Conservation (phyloP, 2,329 filamentous ascomycete species). For the Neoscytalidium dimidiatum region DNA sequence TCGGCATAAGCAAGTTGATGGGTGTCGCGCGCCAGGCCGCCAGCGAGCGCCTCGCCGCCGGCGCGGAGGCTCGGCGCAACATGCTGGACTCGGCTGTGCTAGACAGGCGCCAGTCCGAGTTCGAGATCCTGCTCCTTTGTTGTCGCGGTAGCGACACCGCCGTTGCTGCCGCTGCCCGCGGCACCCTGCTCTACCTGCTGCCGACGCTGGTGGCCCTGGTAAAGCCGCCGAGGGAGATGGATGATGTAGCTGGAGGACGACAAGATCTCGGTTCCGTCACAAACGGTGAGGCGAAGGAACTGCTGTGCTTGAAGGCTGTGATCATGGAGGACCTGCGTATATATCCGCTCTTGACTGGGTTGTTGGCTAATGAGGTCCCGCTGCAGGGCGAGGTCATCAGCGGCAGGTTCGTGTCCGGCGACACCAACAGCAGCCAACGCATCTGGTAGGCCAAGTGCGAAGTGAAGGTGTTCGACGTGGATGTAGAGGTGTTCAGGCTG, state of each 20-base stretch:
- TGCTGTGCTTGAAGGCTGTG: constrained; percentile 50
- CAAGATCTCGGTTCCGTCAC: constrained; percentile 46
- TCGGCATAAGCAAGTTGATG: constrained; percentile 40
- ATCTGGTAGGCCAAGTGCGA: constrained; percentile 34
- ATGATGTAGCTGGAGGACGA: constrained; percentile 40
- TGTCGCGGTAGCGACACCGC: constrained; percentile 62
- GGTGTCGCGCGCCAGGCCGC: constrained; percentile 49
- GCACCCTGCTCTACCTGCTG: constrained; percentile 55
- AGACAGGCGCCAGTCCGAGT: constrained; percentile 46
- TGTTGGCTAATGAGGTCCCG: constrained; percentile 36
- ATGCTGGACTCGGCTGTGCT: constrained; percentile 57
- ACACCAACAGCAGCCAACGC: constrained; percentile 36
- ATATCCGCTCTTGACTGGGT: constrained; percentile 42
- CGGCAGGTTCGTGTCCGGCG: constrained; percentile 34
- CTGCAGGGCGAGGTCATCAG: constrained; percentile 32
- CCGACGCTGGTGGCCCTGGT: constrained; percentile 50
- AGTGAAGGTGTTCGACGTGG: constrained; percentile 38
- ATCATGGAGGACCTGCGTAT: constrained; percentile 51
- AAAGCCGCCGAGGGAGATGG: constrained; percentile 51
- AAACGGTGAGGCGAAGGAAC: constrained; percentile 44
- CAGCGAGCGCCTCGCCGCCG: constrained; percentile 47
- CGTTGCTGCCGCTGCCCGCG: constrained; percentile 54
- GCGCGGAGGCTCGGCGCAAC: constrained; percentile 48
- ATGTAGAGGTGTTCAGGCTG: constrained; percentile 50
- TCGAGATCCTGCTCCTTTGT: constrained; percentile 50